These are phyloP conservation scores for Phytomonas serpens DNA, from an alignment of 208 protist genomes.

Conservation along the genomic window DNA sequence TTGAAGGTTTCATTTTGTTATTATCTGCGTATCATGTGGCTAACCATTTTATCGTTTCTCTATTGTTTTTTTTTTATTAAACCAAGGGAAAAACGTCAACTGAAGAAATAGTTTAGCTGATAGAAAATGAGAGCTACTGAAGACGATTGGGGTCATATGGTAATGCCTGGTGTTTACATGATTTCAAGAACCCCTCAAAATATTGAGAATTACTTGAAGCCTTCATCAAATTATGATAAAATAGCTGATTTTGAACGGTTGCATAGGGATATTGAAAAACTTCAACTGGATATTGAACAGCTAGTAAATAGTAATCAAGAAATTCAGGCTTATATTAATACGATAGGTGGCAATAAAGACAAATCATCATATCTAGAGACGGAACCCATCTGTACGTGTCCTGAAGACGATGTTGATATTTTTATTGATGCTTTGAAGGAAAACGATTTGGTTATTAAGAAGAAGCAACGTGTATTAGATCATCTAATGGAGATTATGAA, in stretches of 20 bases:
- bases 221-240: slow-evolving; percentile 14
- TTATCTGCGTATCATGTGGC: neutral
- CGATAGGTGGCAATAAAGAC: slow-evolving; percentile 1
- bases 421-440: slow-evolving; percentile 25
- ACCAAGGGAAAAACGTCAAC: neutral
- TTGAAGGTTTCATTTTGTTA: neutral
- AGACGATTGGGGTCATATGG: slow-evolving; percentile 62
- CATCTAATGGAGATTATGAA: slow-evolving; percentile 18
- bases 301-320: slow-evolving; percentile 54
- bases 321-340: slow-evolving; percentile 23
- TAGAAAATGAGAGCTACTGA: slow-evolving; percentile 11
- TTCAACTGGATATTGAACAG: slow-evolving; percentile 38
- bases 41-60: neutral
- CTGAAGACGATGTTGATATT: slow-evolving; percentile 22
- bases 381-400: neutral
- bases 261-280: slow-evolving; percentile 49
- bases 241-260: slow-evolving; percentile 45
- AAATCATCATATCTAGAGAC: neutral
- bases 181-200: slow-evolving; percentile 22
- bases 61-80: slow-evolving; percentile 7
- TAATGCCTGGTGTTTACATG: slow-evolving; percentile 80
- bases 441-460: slow-evolving; percentile 24
- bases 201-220: slow-evolving; percentile 7
- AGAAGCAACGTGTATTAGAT: slow-evolving; percentile 22
- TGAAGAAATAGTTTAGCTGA: neutral